These are phyloP conservation scores for Hemileccinum impolitum DNA, from an alignment of 768 basidiomycete genomes.

Conservation along the genomic window DNA sequence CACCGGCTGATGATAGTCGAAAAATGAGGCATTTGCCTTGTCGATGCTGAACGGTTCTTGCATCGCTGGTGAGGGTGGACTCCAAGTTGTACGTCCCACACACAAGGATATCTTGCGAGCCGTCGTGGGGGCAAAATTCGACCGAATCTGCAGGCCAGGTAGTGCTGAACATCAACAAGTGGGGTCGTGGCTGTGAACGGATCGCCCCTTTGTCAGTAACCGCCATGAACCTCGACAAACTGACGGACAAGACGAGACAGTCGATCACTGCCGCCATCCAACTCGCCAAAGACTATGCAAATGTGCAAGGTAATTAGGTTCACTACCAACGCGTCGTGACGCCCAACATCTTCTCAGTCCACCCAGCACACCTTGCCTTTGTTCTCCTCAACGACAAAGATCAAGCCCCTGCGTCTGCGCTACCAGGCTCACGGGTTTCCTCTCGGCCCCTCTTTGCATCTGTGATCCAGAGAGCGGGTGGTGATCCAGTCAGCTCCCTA, in stretches of 20 bases:
- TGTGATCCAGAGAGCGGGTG: slow-evolving; percentile 79
- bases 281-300: slow-evolving; percentile 79
- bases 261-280: slow-evolving; percentile 70
- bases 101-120: slow-evolving; percentile 61
- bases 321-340: neutral
- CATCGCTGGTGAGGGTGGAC: slow-evolving; percentile 16
- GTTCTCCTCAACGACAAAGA: slow-evolving; percentile 77
- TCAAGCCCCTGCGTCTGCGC: slow-evolving; percentile 33
- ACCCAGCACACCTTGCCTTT: slow-evolving; percentile 81
- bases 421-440: slow-evolving; percentile 30
- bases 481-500: slow-evolving; percentile 61
- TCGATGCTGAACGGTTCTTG: slow-evolving; percentile 37
- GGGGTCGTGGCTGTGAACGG: slow-evolving; percentile 8
- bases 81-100: slow-evolving; percentile 92
- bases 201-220: neutral
- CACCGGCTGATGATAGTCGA: slow-evolving; percentile 36
- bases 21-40: slow-evolving; percentile 76
- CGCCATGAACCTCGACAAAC: slow-evolving; percentile 55
- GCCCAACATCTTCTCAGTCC: slow-evolving; percentile 42
- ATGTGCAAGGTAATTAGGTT: slow-evolving; percentile 61
- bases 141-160: slow-evolving; percentile 84
- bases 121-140: slow-evolving; percentile 81
- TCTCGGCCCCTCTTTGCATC: slow-evolving; percentile 67
- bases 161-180: slow-evolving; percentile 48
- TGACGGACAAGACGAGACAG: slow-evolving; percentile 82